Percentiles rank a stretch among this genome's conserved stretches.
phyloP scores from a whole-genome alignment of 192 early-diverging fungal species.

The Gamsiella multidivaricata region DNA sequence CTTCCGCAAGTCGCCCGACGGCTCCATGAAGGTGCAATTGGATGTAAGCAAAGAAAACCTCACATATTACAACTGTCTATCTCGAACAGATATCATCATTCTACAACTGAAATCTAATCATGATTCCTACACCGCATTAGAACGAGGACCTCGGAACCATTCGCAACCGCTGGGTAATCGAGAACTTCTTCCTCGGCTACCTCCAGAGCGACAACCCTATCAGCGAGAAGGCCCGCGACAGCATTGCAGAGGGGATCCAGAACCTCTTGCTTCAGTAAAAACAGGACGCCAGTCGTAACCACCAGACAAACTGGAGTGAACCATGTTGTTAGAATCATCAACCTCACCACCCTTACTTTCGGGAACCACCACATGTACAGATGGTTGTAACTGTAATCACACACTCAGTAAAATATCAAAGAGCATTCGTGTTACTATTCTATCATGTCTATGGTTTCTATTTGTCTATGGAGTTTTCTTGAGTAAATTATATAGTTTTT shows the following conservation, averaged over 20 bases:
- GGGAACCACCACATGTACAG: too few species aligned
- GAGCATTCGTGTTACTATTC: too few species aligned
- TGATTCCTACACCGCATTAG: too few species aligned
- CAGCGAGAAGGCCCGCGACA: constrained; percentile 53
- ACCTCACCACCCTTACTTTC: too few species aligned
- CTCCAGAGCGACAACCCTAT: constrained; percentile 57
- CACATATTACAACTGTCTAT: too few species aligned
- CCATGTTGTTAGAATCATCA: too few species aligned
- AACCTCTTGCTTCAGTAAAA: constrained; percentile 38
- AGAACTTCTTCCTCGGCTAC: constrained; percentile 64
- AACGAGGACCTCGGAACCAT: constrained; percentile 57
- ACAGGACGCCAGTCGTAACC: neutral
- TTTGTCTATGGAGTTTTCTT: neutral
- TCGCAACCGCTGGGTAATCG: constrained; percentile 60
- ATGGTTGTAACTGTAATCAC: too few species aligned
- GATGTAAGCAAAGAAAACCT: constrained; percentile 57
- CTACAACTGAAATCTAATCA: too few species aligned
- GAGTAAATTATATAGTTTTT: neutral
- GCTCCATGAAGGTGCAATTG: constrained; percentile 53
- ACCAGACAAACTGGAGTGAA: too few species aligned
- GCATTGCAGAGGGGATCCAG: constrained; percentile 42
- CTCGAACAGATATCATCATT: too few species aligned
- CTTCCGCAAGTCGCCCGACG: constrained; percentile 53
- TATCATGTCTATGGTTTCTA: neutral
- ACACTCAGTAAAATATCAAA: too few species aligned